Conservation (phyloP, 179 eudicot species). For the Beta lomatogona region DNA sequence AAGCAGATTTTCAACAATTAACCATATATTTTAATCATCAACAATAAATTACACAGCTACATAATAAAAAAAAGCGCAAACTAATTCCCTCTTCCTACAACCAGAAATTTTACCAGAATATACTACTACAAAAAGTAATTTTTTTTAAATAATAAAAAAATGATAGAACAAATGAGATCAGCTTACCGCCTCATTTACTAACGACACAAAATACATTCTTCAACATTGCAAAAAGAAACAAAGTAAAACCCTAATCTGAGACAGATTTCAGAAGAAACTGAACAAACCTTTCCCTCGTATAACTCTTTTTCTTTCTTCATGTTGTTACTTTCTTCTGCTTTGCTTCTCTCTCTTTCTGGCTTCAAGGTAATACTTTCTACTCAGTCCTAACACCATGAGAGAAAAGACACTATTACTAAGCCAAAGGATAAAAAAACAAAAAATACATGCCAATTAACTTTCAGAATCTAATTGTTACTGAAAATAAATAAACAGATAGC, state of each 20-base stretch:
- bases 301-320: too few relatives aligned
- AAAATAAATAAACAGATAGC: too few relatives aligned
- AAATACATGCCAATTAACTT: too few relatives aligned
- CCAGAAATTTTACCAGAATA: neutral
- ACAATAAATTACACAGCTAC: neutral
- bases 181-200: neutral
- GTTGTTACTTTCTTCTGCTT: too few relatives aligned
- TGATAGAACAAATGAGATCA: neutral
- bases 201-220: neutral
- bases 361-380: too few relatives aligned
- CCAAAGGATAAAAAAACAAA: too few relatives aligned
- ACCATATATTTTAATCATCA: neutral
- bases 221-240: constrained; percentile 14
- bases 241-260: constrained; percentile 16
- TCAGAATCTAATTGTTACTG: too few relatives aligned
- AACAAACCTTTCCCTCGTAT: too few relatives aligned
- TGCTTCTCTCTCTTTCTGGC: too few relatives aligned
- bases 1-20: neutral
- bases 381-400: too few relatives aligned
- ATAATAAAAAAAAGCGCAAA: neutral
- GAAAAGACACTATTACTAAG: too few relatives aligned
- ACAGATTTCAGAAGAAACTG: too few relatives aligned
- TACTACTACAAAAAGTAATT: neutral
- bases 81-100: neutral
- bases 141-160: neutral